These are phyloP conservation scores for Fragilaria crotonensis DNA, from an alignment of 108 stramenopile genomes.

Conservation along the genomic window DNA sequence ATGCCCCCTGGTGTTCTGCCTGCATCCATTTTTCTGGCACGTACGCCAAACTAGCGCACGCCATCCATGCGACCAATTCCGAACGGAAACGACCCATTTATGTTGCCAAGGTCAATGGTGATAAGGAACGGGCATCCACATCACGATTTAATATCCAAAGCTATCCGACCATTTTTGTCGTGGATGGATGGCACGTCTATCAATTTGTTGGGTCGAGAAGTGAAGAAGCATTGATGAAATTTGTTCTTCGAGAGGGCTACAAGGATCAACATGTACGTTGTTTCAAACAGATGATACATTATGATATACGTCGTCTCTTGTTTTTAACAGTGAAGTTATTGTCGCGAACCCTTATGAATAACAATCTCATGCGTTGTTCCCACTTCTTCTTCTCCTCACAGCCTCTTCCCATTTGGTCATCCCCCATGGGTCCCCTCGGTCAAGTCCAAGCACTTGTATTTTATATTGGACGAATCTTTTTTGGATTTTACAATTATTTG, in stretches of 20 bases:
- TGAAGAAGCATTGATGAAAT: constrained; percentile 49
- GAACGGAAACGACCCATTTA: constrained; percentile 36
- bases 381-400: too few species aligned
- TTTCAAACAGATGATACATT: background rate
- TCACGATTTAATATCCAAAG: constrained; percentile 59
- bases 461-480: constrained; percentile 23
- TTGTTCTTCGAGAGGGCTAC: constrained; percentile 42
- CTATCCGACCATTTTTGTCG: constrained; percentile 72
- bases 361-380: background rate
- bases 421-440: constrained; percentile 78
- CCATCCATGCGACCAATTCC: constrained; percentile 25
- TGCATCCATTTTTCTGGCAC: constrained; percentile 54
- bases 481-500: constrained; percentile 41
- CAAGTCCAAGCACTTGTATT: constrained; percentile 50
- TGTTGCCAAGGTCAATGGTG: constrained; percentile 79
- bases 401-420: constrained; percentile 35
- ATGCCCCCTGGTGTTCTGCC: constrained; percentile 70
- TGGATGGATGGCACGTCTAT: constrained; percentile 70
- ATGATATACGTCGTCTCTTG: too few species aligned
- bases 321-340: too few species aligned
- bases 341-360: background rate
- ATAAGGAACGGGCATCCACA: constrained; percentile 46
- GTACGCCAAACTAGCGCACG: constrained; percentile 49
- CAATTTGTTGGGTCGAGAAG: constrained; percentile 49
- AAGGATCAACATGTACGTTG: constrained; percentile 27